Evolutionary conservation across 345 rosid species (phyloP), one percentile per base, ranked within the genome.

Genomic region (Sonneratia caseolaris): DNA sequence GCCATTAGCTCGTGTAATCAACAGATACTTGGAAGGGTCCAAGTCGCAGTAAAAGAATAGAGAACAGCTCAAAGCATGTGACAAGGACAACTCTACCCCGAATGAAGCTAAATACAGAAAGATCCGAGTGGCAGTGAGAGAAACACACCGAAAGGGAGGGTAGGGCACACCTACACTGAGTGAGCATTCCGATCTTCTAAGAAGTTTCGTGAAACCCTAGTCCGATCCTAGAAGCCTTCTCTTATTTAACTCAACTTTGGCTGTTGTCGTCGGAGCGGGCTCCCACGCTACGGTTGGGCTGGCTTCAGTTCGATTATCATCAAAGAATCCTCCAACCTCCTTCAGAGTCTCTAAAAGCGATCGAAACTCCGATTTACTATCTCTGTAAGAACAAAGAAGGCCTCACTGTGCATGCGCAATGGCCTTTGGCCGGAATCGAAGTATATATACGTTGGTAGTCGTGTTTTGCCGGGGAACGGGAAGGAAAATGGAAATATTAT

Each of bases 291-390:
- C 27, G 24, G 83, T 22, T 51, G 79, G 32, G 1, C 71, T 70
- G 68, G 69, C 83, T 51, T 67, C 66, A 43, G 80, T 72, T 37
- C 32, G 16, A 42, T 76, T 12, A 37, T 68, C 73, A 68, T 83
- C 70, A 19, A 83, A 27, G 75, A 75, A 51, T 69, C 89, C 88
- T 72, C 87, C 94, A 70, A 91, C 82, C 82, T 79, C 89, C 81
- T 80, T 86, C 75, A 94, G 77, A 0, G 95, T 86, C 68, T 88
- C 84, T 45, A 84, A 79, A 22, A 94, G 82, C 13, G 93, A 88
- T 75, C 83, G 82, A 80, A 94, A 91, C 89, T 94, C 96, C 49
- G 79, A 80, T 80, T 96, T 88, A 68, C 93, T 93, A 86, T 94
- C 98, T 38, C 96, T 70, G 79, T 68, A 88, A 6, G 87, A 68